These are phyloP conservation scores for Candida succiphila DNA, from an alignment of 805 yeast genomes.

Conservation along the genomic window DNA sequence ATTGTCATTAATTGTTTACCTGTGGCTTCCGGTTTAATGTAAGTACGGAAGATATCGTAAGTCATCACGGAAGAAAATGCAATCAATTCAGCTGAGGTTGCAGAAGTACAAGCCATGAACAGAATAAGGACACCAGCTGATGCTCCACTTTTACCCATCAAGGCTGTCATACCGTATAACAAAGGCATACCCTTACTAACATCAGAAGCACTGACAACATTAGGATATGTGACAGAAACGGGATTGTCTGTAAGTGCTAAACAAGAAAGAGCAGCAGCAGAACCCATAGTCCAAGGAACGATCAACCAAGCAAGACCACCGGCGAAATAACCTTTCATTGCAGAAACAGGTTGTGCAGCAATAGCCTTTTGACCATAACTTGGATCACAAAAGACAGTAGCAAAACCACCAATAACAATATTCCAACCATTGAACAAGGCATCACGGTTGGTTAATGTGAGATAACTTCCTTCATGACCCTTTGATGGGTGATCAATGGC, in stretches of 20 bases:
- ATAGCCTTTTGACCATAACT: conserved; percentile 28
- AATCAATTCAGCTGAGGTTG: conserved; percentile 45
- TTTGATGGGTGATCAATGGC: conserved; percentile 20
- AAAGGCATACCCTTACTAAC: conserved; percentile 38
- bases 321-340: conserved; percentile 31
- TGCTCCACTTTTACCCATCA: conserved; percentile 42
- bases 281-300: conserved; percentile 27
- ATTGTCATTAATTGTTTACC: conserved; percentile 35
- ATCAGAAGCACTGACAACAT: conserved; percentile 28
- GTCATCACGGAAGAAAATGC: conserved; percentile 42
- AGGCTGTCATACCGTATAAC: conserved; percentile 41
- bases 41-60: conserved; percentile 42
- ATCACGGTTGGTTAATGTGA: conserved; percentile 19
- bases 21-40: conserved; percentile 37
- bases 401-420: conserved; percentile 29
- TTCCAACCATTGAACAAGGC: conserved; percentile 27
- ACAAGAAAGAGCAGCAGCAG: conserved; percentile 29
- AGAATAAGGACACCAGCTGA: conserved; percentile 36
- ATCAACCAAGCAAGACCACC: conserved; percentile 37
- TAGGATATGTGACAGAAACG: conserved; percentile 12
- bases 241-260: conserved; percentile 20
- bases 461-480: conserved; percentile 17
- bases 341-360: conserved; percentile 25
- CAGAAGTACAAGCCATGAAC: conserved; percentile 45
- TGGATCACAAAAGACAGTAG: conserved; percentile 17